Evolutionary conservation across 306 rosid species (phyloP).

Genomic region (Fragaria iinumae): DNA sequence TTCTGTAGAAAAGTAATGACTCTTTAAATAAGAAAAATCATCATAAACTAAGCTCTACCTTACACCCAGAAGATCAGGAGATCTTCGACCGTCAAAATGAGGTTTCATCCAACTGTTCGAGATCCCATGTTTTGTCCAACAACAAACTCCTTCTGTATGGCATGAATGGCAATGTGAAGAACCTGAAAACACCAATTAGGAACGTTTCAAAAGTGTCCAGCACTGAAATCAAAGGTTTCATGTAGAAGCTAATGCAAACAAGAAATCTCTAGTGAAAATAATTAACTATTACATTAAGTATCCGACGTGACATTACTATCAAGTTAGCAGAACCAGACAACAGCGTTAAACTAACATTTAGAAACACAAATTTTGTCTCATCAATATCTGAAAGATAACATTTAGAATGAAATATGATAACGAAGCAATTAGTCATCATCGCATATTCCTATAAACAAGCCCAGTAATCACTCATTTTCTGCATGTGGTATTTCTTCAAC

Average conservation of each 20-base stretch:
- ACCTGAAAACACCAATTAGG: constrained; percentile 28
- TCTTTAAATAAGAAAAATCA: constrained; percentile 16
- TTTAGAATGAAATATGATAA: not conserved
- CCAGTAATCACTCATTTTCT: constrained; percentile 2
- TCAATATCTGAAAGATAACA: not conserved
- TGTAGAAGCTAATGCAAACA: constrained; percentile 1
- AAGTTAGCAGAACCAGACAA: not conserved
- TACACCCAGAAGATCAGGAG: constrained; percentile 38
- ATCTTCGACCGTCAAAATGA: constrained; percentile 54
- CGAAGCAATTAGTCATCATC: not conserved
- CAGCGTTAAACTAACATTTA: not conserved
- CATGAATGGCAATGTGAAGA: constrained; percentile 28
- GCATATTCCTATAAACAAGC: not conserved
- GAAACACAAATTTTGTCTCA: not conserved
- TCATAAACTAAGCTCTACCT: constrained; percentile 41
- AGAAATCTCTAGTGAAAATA: not conserved
- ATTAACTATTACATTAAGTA: not conserved
- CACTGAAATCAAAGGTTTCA: not conserved
- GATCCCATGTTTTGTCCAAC: constrained; percentile 49
- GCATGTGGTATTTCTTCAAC: constrained; percentile 12
- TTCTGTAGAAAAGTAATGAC: constrained; percentile 6
- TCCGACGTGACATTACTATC: not conserved
- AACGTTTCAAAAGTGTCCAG: constrained; percentile 10
- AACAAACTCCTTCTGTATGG: constrained; percentile 63
- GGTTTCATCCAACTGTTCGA: constrained; percentile 47